phyloP scores from a whole-genome alignment of 177 flowering plant genomes.

The Vitis hybrid region DNA sequence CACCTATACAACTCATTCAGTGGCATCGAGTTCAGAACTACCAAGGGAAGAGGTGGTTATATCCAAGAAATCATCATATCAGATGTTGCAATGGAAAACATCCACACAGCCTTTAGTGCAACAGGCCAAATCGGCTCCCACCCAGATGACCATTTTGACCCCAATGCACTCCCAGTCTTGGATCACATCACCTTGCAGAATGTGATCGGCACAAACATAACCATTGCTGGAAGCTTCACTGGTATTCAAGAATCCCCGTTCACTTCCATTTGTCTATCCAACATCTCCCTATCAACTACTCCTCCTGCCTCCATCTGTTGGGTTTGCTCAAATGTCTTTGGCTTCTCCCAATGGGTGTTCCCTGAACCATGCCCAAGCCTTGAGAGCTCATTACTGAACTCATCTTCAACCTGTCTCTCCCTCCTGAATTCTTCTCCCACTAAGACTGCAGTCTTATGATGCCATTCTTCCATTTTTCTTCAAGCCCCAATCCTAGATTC shows the following conservation, averaged over 20 bases:
- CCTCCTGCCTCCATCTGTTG: constrained; percentile 46
- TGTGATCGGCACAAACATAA: constrained; percentile 58
- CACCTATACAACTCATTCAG: constrained; percentile 47
- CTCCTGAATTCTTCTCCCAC: constrained; percentile 21
- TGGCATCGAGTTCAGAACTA: constrained; percentile 65
- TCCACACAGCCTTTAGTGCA: constrained; percentile 48
- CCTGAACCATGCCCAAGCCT: constrained; percentile 83
- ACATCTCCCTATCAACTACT: constrained; percentile 48
- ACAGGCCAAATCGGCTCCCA: constrained; percentile 57
- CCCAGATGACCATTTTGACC: constrained; percentile 78
- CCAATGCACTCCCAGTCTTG: constrained; percentile 61
- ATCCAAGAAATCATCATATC: constrained; percentile 55
- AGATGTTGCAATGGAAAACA: constrained; percentile 46
- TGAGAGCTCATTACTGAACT: constrained; percentile 27
- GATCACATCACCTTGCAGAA: constrained; percentile 53
- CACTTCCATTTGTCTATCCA: constrained; percentile 62
- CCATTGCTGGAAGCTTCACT: constrained; percentile 55
- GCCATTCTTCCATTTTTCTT: not conserved
- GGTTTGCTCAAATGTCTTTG: constrained; percentile 67
- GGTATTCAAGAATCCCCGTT: constrained; percentile 81
- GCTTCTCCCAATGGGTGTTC: constrained; percentile 57
- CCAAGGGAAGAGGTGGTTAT: constrained; percentile 84
- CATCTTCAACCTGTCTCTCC: constrained; percentile 44
- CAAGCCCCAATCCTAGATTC: constrained; percentile 27
- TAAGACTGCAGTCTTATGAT: constrained; percentile 37